Conservation (phyloP, 345 rosid species). For the Citrus cavaleriei region DNA sequence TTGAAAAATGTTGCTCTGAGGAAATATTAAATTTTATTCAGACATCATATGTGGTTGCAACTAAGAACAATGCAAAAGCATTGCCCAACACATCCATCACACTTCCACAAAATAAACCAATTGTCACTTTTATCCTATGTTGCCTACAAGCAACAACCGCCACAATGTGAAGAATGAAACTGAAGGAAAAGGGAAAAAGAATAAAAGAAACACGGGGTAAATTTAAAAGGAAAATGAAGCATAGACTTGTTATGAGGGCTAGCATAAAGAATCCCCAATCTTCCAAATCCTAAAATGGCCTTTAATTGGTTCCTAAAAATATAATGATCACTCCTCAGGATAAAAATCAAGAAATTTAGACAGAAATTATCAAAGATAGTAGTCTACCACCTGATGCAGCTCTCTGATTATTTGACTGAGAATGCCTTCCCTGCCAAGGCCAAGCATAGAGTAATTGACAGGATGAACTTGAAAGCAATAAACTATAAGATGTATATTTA, state of each 20-base stretch:
- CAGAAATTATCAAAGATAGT: neutral
- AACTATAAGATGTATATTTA: neutral
- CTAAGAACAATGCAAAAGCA: neutral
- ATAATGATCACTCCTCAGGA: neutral
- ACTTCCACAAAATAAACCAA: neutral
- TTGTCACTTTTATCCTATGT: neutral
- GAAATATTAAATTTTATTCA: neutral
- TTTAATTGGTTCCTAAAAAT: neutral
- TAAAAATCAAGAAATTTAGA: neutral
- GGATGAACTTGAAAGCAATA: neutral
- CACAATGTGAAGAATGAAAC: neutral
- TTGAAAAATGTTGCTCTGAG: neutral
- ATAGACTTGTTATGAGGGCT: neutral
- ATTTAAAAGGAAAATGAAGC: neutral
- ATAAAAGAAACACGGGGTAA: neutral
- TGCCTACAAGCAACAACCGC: neutral
- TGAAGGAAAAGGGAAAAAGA: neutral
- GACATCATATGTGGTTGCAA: neutral
- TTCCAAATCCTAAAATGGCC: neutral
- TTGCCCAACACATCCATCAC: neutral
- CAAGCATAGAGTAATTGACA: conserved; percentile 10
- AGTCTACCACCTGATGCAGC: conserved; percentile 19
- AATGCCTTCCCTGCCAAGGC: conserved; percentile 30
- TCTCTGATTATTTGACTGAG: conserved; percentile 23
- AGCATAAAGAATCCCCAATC: neutral